Percentiles rank a stretch among this genome's conserved stretches.
phyloP scores from a whole-genome alignment of 441 rosid genomes.

The Populus tomentosa region DNA sequence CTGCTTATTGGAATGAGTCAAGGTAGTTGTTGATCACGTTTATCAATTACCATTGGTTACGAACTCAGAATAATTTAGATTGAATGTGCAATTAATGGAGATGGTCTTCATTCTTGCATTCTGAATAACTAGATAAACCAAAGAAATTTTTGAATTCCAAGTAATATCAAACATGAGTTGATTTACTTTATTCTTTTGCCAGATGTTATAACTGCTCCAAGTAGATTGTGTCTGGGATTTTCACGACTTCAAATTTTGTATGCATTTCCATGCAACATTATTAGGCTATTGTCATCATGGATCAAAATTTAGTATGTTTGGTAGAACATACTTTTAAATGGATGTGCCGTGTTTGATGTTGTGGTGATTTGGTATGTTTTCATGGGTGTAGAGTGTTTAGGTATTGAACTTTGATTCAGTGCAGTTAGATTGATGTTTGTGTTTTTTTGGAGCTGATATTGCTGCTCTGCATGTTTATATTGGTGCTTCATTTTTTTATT shows the following conservation, averaged over 20 bases:
- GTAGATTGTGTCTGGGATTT: not conserved
- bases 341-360: not conserved
- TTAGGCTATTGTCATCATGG: not conserved
- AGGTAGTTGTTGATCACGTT: conserved; percentile 39
- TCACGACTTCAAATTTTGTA: not conserved
- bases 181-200: not conserved
- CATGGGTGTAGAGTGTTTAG: not conserved
- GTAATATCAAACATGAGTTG: not conserved
- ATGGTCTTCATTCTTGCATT: not conserved
- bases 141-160: too few species aligned
- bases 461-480: not conserved
- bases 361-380: not conserved
- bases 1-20: conserved; percentile 95
- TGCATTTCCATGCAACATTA: not conserved
- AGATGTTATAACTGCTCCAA: not conserved
- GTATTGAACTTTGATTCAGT: not conserved
- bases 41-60: not conserved
- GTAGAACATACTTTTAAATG: too few species aligned
- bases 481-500: not conserved
- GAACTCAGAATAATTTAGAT: not conserved
- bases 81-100: not conserved
- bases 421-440: not conserved
- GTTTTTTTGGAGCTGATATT: not conserved
- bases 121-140: not conserved
- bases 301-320: too few species aligned